Conservation (phyloP, 495 filamentous ascomycete species). For the Penicillium salamii region DNA sequence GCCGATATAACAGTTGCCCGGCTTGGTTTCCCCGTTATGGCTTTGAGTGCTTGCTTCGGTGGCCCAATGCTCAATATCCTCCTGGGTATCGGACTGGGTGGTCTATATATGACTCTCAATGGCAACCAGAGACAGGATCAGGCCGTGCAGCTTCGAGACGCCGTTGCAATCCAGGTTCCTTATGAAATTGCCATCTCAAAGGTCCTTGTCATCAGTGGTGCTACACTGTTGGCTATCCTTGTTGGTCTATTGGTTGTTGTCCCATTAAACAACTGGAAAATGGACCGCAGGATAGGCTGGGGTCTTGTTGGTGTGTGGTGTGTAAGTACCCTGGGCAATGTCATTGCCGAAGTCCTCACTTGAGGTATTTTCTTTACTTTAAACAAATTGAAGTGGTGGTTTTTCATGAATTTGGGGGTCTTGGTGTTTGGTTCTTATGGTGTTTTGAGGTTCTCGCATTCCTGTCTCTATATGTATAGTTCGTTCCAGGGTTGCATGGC, state of each 20-base stretch:
- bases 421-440: not conserved
- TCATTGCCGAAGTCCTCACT: constrained; percentile 67
- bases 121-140: constrained; percentile 16
- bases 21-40: constrained; percentile 96
- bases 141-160: not conserved
- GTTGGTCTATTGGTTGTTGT: constrained; percentile 75
- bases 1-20: constrained; percentile 92
- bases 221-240: constrained; percentile 78
- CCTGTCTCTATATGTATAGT: not conserved
- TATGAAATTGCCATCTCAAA: constrained; percentile 82
- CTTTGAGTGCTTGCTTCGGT: constrained; percentile 88
- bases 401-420: not conserved
- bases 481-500: too few relatives aligned
- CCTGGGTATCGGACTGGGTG: constrained; percentile 85
- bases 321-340: constrained; percentile 77
- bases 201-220: constrained; percentile 77
- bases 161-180: constrained; percentile 10
- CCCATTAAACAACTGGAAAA: constrained; percentile 83
- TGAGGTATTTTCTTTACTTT: constrained; percentile 9
- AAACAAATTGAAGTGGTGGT: not conserved
- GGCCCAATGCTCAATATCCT: constrained; percentile 98
- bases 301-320: constrained; percentile 79
- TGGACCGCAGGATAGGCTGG: constrained; percentile 83
- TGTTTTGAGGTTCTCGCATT: not conserved
- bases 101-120: constrained; percentile 75